phyloP scores from a whole-genome alignment of 192 early-diverging fungal genomes.

The Backusella tarrabulga region DNA sequence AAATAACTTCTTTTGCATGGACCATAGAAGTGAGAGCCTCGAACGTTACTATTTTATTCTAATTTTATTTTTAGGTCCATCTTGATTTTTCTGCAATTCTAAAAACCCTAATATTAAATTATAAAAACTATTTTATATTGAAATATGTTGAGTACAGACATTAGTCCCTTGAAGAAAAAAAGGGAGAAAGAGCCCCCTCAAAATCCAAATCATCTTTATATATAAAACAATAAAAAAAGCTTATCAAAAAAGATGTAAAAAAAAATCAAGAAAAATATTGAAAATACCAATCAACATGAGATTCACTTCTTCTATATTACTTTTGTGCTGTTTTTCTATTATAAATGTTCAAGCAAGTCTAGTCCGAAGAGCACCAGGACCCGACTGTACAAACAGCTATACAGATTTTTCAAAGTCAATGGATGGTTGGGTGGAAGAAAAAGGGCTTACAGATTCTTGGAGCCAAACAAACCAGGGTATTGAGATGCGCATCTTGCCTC shows the following conservation, averaged over 20 bases:
- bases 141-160: slow-evolving; percentile 7
- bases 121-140: slow-evolving; percentile 1
- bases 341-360: background rate
- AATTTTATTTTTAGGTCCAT: background rate
- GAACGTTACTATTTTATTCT: background rate
- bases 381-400: background rate
- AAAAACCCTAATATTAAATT: background rate
- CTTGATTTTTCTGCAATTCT: background rate
- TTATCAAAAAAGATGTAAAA: background rate
- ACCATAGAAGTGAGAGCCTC: background rate
- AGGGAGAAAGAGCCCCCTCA: background rate
- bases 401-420: background rate
- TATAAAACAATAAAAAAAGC: background rate
- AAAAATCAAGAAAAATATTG: background rate
- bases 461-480: background rate
- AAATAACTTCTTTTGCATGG: background rate
- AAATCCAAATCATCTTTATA: background rate
- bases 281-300: background rate
- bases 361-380: background rate
- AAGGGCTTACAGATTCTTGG: background rate
- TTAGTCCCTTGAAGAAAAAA: background rate
- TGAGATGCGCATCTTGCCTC: slow-evolving; percentile 7
- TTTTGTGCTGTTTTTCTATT: background rate
- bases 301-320: background rate
- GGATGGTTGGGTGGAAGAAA: slow-evolving; percentile 9